Conservation (phyloP, 2,329 filamentous ascomycete genomes). For the Aspergillus sp. region DNA sequence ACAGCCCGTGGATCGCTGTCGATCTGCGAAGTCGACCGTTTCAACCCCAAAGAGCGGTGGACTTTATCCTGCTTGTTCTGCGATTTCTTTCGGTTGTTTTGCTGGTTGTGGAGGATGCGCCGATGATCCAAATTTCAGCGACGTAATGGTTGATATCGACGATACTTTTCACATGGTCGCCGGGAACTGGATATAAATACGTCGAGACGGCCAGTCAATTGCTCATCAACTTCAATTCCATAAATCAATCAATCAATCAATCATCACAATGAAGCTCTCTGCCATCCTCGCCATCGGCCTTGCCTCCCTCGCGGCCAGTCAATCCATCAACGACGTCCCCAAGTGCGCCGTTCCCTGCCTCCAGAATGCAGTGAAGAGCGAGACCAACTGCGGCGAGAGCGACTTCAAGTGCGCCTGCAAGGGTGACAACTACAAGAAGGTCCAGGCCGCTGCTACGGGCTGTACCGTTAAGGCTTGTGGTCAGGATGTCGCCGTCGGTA, state of each 20-base stretch:
- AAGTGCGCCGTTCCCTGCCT: background rate
- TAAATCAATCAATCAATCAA: background rate
- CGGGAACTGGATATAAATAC: too few species aligned
- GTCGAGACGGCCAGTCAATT: too few species aligned
- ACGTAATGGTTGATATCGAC: too few species aligned
- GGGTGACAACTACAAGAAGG: background rate
- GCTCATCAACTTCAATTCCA: background rate
- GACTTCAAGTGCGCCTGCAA: background rate
- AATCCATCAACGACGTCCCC: background rate
- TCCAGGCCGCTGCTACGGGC: background rate
- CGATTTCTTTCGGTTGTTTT: too few species aligned
- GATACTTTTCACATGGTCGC: too few species aligned
- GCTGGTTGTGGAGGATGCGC: too few species aligned
- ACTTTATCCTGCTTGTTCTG: too few species aligned
- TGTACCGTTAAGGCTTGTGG: background rate
- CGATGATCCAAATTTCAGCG: too few species aligned
- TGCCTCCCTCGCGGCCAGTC: background rate
- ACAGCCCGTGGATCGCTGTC: too few species aligned
- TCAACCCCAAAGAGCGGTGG: too few species aligned
- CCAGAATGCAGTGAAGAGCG: background rate
- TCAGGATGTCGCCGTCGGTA: background rate
- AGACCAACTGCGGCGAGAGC: background rate
- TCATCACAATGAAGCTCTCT: conserved; percentile 1
- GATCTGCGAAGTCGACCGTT: too few species aligned
- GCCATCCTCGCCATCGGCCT: background rate